Percentiles rank a stretch among this genome's conserved stretches.
Conservation (phyloP, 2,329 filamentous ascomycete species). For the Trichothecium sympodiale region DNA sequence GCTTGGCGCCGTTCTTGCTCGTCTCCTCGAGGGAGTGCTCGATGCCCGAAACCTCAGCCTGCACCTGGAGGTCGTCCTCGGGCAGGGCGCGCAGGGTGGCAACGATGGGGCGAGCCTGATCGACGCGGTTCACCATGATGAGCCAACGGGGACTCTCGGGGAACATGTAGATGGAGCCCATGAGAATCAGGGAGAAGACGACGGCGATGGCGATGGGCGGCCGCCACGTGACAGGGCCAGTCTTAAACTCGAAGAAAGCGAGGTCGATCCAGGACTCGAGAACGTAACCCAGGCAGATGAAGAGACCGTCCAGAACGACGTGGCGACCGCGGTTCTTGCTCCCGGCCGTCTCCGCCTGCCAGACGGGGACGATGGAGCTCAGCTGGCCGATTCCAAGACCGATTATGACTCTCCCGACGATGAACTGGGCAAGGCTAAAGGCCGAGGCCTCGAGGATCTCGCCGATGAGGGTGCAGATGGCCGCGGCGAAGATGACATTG, state of each 20-base stretch:
- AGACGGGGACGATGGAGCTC: conserved; percentile 40
- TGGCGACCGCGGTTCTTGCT: conserved; percentile 37
- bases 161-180: conserved; percentile 20
- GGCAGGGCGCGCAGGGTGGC: conserved; percentile 26
- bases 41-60: conserved; percentile 33
- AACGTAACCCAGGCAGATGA: conserved; percentile 29
- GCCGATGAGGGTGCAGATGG: conserved; percentile 38
- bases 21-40: conserved; percentile 35
- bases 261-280: conserved; percentile 34
- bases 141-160: conserved; percentile 26
- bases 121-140: conserved; percentile 18
- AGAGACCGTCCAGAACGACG: conserved; percentile 38
- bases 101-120: conserved; percentile 20
- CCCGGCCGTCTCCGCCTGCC: conserved; percentile 39
- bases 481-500: conserved; percentile 42
- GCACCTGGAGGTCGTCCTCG: conserved; percentile 22
- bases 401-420: conserved; percentile 36
- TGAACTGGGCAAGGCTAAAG: conserved; percentile 21
- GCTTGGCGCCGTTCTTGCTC: conserved; percentile 19
- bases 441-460: conserved; percentile 43
- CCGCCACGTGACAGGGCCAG: conserved; percentile 17
- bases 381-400: conserved; percentile 42
- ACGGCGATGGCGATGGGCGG: conserved; percentile 24
- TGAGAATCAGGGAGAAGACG: conserved; percentile 18
- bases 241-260: conserved; percentile 24